phyloP scores from a whole-genome alignment of 805 yeast species.

The Wickerhamomyces bovis region DNA sequence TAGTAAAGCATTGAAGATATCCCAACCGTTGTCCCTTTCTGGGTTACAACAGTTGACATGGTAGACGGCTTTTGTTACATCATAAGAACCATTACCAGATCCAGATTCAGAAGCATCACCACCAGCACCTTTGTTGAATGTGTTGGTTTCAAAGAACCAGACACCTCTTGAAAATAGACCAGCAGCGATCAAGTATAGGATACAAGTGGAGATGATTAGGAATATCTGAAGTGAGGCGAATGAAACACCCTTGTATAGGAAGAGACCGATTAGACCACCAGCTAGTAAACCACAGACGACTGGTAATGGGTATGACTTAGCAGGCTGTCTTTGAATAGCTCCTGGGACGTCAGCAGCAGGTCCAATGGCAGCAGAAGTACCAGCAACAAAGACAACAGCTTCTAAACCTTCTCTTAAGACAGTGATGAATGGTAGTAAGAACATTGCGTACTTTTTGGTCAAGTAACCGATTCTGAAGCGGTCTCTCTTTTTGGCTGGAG shows the following conservation, averaged over 20 bases:
- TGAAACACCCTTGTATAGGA: slow-evolving; percentile 79
- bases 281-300: slow-evolving; percentile 80
- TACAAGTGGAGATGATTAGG: slow-evolving; percentile 80
- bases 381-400: slow-evolving; percentile 94
- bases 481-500: slow-evolving; percentile 43
- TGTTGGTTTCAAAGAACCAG: slow-evolving; percentile 78
- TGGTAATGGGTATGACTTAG: slow-evolving; percentile 86
- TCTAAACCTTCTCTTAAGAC: slow-evolving; percentile 95
- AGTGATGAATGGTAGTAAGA: slow-evolving; percentile 83
- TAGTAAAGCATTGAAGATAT: slow-evolving; percentile 84
- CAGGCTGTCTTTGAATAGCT: slow-evolving; percentile 19
- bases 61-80: slow-evolving; percentile 76
- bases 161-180: slow-evolving; percentile 91
- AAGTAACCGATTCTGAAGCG: slow-evolving; percentile 49
- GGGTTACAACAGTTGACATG: slow-evolving; percentile 98
- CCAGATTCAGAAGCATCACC: slow-evolving; percentile 95
- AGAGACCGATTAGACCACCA: slow-evolving; percentile 65
- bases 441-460: slow-evolving; percentile 78
- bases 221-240: slow-evolving; percentile 76
- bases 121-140: slow-evolving; percentile 63
- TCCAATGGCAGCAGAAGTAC: slow-evolving; percentile 70
- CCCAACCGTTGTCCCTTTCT: slow-evolving; percentile 90
- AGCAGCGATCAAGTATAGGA: slow-evolving; percentile 83
- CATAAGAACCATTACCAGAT: slow-evolving; percentile 92
- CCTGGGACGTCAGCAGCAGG: slow-evolving; percentile 25